Conservation (phyloP, 1,284 basidiomycete genomes). For the Bondarzewia mesenterica region DNA sequence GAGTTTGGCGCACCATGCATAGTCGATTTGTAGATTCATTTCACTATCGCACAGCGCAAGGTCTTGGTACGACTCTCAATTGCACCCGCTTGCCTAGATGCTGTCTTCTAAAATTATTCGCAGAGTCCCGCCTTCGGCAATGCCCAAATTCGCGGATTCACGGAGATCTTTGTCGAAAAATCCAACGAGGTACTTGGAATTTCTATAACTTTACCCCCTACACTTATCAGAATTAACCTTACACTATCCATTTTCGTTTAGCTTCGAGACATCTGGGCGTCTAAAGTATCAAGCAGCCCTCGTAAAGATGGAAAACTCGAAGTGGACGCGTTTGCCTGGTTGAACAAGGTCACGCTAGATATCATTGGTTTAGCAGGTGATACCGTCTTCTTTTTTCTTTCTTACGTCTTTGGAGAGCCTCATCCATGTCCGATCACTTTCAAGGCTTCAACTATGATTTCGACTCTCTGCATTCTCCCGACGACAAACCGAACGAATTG, state of each 20-base stretch:
- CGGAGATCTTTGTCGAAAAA: constrained; percentile 23
- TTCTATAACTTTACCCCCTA: background rate
- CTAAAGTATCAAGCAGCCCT: constrained; percentile 4
- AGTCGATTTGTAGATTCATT: background rate
- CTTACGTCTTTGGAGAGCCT: background rate
- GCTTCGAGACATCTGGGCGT: constrained; percentile 19
- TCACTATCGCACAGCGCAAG: background rate
- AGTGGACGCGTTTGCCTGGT: constrained; percentile 34
- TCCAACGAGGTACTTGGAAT: constrained; percentile 19
- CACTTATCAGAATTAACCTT: background rate
- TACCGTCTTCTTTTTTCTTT: background rate
- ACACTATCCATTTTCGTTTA: constrained; percentile 2
- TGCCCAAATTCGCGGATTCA: constrained; percentile 23
- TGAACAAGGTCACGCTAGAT: constrained; percentile 39
- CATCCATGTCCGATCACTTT: background rate
- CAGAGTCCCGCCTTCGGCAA: constrained; percentile 26
- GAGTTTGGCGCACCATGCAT: background rate
- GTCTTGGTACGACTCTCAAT: constrained; percentile 8
- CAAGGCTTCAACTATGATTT: constrained; percentile 48
- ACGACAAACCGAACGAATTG: constrained; percentile 28
- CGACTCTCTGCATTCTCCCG: constrained; percentile 22
- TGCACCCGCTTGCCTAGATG: background rate
- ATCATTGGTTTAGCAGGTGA: constrained; percentile 41
- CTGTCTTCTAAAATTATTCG: background rate
- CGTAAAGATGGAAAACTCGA: constrained; percentile 9